phyloP scores from a whole-genome alignment of 106 monocot species.

The Posidonia australis region DNA sequence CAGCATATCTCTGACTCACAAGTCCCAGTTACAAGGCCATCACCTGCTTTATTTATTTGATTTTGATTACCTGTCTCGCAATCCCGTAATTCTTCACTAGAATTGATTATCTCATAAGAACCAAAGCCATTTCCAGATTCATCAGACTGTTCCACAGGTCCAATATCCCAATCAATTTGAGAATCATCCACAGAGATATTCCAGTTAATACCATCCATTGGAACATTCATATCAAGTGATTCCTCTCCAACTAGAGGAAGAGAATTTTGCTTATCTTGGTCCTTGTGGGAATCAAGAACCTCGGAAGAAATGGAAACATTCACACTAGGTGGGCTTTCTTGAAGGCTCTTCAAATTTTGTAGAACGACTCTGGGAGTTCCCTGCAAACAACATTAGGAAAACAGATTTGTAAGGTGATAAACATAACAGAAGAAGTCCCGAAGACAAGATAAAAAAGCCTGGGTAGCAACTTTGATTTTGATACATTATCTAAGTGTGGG shows the following conservation, averaged over 20 bases:
- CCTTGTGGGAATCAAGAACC: conserved; percentile 38
- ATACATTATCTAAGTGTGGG: too few species aligned
- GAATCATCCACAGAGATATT: conserved; percentile 64
- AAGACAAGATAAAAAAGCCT: not conserved
- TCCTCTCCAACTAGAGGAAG: conserved; percentile 13
- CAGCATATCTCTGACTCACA: conserved; percentile 72
- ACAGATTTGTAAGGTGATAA: not conserved
- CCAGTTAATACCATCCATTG: conserved; percentile 73
- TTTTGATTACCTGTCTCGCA: conserved; percentile 31
- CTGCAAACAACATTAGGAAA: conserved; percentile 32
- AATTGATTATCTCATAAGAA: conserved; percentile 75
- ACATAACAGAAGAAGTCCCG: not conserved
- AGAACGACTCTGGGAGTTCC: conserved; percentile 36
- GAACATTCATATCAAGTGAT: conserved; percentile 18
- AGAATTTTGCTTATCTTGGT: conserved; percentile 12
- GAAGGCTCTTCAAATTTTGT: conserved; percentile 56
- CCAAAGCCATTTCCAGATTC: conserved; percentile 55
- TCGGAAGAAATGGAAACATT: conserved; percentile 52
- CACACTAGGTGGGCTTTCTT: conserved; percentile 55
- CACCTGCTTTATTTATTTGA: conserved; percentile 17
- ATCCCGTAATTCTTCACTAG: conserved; percentile 41
- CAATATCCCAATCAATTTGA: conserved; percentile 93
- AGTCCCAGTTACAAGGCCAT: conserved; percentile 13
- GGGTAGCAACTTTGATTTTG: too few species aligned
- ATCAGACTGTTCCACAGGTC: conserved; percentile 32